phyloP scores from a whole-genome alignment of 495 filamentous ascomycete species.

The Filosporella fistucella region DNA sequence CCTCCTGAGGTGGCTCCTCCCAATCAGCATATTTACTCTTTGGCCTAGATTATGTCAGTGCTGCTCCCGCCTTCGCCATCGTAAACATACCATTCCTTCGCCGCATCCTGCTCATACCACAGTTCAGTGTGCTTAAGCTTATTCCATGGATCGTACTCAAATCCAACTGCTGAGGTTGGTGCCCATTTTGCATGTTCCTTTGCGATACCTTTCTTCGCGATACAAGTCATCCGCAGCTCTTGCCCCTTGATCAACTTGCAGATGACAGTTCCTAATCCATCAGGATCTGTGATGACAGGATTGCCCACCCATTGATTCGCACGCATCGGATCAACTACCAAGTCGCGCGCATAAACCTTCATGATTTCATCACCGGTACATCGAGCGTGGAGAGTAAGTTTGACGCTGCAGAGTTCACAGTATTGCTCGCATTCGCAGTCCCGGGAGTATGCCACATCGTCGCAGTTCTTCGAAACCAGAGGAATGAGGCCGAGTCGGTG shows the following conservation, averaged over 20 bases:
- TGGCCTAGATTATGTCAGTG: constrained; percentile 54
- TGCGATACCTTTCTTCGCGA: constrained; percentile 96
- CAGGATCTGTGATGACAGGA: constrained; percentile 83
- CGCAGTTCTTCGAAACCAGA: constrained; percentile 76
- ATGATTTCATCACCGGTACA: constrained; percentile 80
- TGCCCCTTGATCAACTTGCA: constrained; percentile 85
- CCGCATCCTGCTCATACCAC: constrained; percentile 87
- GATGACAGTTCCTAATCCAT: constrained; percentile 75
- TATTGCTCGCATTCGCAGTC: constrained; percentile 95
- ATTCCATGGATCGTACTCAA: constrained; percentile 97
- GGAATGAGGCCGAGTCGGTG: constrained; percentile 93
- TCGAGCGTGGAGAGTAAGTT: constrained; percentile 72
- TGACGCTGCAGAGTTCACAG: constrained; percentile 86
- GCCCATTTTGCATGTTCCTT: constrained; percentile 99
- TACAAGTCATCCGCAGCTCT: constrained; percentile 80
- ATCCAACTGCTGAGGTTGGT: constrained; percentile 84
- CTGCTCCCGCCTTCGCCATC: not conserved
- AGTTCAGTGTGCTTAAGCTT: constrained; percentile 83
- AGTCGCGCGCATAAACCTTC: constrained; percentile 84
- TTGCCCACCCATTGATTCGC: constrained; percentile 71
- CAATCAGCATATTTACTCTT: constrained; percentile 77
- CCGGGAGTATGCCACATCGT: constrained; percentile 79
- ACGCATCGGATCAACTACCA: constrained; percentile 59
- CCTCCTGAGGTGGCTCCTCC: constrained; percentile 78
- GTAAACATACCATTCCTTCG: constrained; percentile 77